Base-by-base conservation (phyloP, 2,329 filamentous ascomycete species). In the Penicillium sumatraense region DNA sequence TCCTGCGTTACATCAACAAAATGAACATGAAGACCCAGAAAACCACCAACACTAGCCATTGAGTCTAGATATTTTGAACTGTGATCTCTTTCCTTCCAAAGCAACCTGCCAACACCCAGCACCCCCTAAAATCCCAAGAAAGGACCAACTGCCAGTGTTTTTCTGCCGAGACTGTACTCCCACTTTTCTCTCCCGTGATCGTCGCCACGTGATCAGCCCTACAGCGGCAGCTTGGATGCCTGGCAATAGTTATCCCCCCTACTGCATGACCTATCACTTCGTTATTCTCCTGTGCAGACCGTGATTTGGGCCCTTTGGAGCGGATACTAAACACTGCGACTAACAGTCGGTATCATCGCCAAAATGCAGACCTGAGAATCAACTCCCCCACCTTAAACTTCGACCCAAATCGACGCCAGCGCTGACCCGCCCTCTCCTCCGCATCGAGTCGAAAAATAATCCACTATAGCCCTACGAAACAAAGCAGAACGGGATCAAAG, bases 171-270 rank as follows among this genome's bases (percentile, higher is more conserved):
- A 36, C 33, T 18, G 14, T 40, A 40, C n/a, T 18, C 5, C 4
- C 18, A 40, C n/a, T 5, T 5, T 7, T 5, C 14, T 24, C 4
- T 14, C 40, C 40, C 20, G 21, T 24, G 42, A 46, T 46, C 42
- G 21, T 10, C 42, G 16, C 42, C 42, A 46, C 42, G 42, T 46
- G 42, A 46, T 46, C 42, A 20, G 42, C 42, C 42, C 42, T 46
- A 46, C 27, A 31, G 23, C n/a, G 40, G n/a, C 36, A 38, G 24
- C 21, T 42, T 24, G 38, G 38, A 42, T 42, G 38, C 38, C 38
- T 42, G 38, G 38, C 35, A 11, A 18, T 16, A 20, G 38, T 42
- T 20, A 24, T 13, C 20, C 36, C 14, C 36, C 10, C n/a, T 26
- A 27, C 21, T n/a, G 40, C 23, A 27, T 44, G 36, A 41, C 21